Base-by-base conservation (phyloP, 441 rosid genomes). In the Rhodomyrtus psidioides region DNA sequence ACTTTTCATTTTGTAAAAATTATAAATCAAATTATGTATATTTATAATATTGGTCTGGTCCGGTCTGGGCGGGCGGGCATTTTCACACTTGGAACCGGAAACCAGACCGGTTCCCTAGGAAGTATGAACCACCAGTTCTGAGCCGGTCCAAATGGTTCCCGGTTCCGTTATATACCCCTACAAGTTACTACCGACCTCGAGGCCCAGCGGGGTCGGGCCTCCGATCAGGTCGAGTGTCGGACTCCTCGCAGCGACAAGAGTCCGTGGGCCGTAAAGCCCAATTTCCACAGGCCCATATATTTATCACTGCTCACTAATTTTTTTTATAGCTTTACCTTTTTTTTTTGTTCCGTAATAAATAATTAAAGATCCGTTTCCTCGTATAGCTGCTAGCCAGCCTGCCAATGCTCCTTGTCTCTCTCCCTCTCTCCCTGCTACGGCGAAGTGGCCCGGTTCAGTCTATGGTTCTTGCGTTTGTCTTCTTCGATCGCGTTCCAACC, bases 181-280 rank as follows among this genome's bases (percentile, higher is more conserved):
- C 56, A 55, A 55, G 54, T 19, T 7, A 19, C 24, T 7, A 23
- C 58, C n/a, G 26, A 23, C n/a, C n/a, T 55, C n/a, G n/a, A 23
- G 17, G 16, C 16, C 26, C n/a, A 12, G 9, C 2, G 1, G 0
- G 0, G 14, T 24, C 1, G 2, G 16, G 9, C n/a, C 49, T 12
- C 0, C 34, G 1, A 70, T 19, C 1, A 70, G 2, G 24, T 62
- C 44, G 30, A 9, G 21, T 0, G 12, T 62, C 74, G 34, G 15
- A 28, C 42, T 28, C 74, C 27, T 62, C 6, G 6, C 8, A 30
- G 70, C 0, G 17, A 27, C 39, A 27, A 15, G 21, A 24, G 30
- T 30, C 34, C 26, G 1, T 65, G 76, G 76, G 76, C 76, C 76
- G 7, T 9, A 24, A 65, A 12, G 76, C 76, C 76, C 76, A 65